These are phyloP conservation scores for Geotrichum europaeum DNA, from an alignment of 1,139 yeast species.

Conservation along the genomic window DNA sequence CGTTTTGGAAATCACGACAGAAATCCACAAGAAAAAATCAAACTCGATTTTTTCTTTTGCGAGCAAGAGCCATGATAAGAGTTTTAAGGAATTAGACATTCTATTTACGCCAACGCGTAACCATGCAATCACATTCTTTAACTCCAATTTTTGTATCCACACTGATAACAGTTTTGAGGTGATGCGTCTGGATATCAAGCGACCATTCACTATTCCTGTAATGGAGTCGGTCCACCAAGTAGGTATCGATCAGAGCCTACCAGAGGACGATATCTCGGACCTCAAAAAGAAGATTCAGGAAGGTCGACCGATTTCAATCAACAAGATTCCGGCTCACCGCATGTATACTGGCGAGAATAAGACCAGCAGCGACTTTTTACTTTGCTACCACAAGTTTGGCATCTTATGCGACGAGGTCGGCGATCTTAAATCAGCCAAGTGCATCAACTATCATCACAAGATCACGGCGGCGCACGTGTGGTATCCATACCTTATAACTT, in stretches of 20 bases:
- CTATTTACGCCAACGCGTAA: constrained; percentile 16
- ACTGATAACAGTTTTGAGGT: constrained; percentile 15
- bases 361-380: constrained; percentile 8
- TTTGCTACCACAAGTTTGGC: constrained; percentile 17
- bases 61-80: constrained; percentile 4
- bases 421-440: constrained; percentile 11
- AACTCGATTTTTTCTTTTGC: constrained; percentile 4
- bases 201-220: constrained; percentile 8
- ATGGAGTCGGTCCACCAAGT: background rate
- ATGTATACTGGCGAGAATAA: background rate
- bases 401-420: constrained; percentile 14
- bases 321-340: constrained; percentile 6
- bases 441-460: constrained; percentile 13
- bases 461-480: constrained; percentile 12
- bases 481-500: constrained; percentile 15
- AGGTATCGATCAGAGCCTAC: constrained; percentile 1
- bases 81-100: constrained; percentile 9
- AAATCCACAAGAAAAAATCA: constrained; percentile 6
- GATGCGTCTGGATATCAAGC: constrained; percentile 10
- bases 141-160: constrained; percentile 14
- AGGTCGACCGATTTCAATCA: constrained; percentile 10
- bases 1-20: constrained; percentile 7
- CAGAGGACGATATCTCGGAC: background rate
- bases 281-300: constrained; percentile 1
- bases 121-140: constrained; percentile 15